A percentile compares a stretch with the other conserved stretches of the same genome.
Conservation (phyloP, 805 yeast genomes). For the Schwanniomyces pseudopolymorphus region DNA sequence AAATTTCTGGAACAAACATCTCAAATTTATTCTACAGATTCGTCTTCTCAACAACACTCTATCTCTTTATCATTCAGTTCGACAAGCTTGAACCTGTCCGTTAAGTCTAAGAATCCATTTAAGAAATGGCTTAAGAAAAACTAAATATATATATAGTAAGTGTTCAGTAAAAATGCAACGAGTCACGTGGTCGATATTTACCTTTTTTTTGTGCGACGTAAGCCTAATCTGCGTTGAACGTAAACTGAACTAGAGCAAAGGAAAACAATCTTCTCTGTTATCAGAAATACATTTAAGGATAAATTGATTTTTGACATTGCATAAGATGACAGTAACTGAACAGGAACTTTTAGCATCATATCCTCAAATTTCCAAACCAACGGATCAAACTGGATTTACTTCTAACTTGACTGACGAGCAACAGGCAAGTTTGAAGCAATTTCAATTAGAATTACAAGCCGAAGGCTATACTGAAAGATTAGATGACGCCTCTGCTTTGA, state of each 20-base stretch:
- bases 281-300: not conserved
- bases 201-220: not conserved
- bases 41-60: not conserved
- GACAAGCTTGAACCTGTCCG: conserved; percentile 20
- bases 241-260: not conserved
- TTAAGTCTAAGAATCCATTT: conserved; percentile 36
- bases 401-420: conserved; percentile 77
- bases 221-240: not conserved
- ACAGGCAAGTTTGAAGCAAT: conserved; percentile 52
- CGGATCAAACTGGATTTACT: conserved; percentile 71
- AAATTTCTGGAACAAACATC: conserved; percentile 22
- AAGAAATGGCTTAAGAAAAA: conserved; percentile 37
- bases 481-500: conserved; percentile 80
- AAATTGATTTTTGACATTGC: not conserved
- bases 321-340: conserved; percentile 24
- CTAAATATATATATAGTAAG: conserved; percentile 1
- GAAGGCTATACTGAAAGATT: conserved; percentile 73
- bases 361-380: conserved; percentile 68
- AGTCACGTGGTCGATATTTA: not conserved
- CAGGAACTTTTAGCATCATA: conserved; percentile 53
- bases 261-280: not conserved
- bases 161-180: not conserved
- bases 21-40: conserved; percentile 6
- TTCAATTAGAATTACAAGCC: conserved; percentile 57
- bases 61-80: conserved; percentile 20